These are phyloP conservation scores for Nicotiana paniculata DNA, from an alignment of 257 asterid genomes.

Conservation along the genomic window DNA sequence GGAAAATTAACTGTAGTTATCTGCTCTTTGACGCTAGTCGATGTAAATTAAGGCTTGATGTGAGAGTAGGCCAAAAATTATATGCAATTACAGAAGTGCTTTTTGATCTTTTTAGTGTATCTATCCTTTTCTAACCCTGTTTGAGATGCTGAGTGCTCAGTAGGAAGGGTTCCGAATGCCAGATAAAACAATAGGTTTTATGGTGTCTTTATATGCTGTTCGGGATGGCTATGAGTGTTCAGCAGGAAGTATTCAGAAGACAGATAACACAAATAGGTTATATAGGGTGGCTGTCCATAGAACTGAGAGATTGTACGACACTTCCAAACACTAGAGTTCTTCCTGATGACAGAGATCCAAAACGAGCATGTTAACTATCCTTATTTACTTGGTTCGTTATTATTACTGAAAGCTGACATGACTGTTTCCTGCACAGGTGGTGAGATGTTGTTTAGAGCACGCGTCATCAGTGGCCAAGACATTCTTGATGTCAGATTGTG, in stretches of 20 bases:
- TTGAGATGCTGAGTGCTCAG: not conserved
- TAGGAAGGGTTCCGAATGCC: not conserved
- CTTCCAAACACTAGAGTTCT: not conserved
- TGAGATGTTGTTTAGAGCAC: conserved; percentile 92
- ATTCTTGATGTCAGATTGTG: conserved; percentile 94
- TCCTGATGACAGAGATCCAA: not conserved
- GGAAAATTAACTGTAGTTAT: not conserved
- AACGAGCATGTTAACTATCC: not conserved
- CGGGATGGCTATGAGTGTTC: not conserved
- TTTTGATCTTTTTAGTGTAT: not conserved
- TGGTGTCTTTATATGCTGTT: not conserved
- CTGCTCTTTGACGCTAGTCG: not conserved
- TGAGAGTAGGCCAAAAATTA: not conserved
- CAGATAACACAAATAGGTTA: not conserved
- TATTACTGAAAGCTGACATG: not conserved
- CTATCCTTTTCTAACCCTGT: not conserved
- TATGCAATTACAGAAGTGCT: not conserved
- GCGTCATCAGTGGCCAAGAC: conserved; percentile 96
- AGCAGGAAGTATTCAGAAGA: not conserved
- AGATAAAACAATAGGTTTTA: not conserved
- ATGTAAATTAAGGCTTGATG: not conserved
- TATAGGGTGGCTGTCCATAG: not conserved
- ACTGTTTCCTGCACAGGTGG: conserved; percentile 46
- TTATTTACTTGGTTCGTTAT: not conserved
- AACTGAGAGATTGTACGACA: not conserved